These are phyloP conservation scores for Litchi chinensis DNA, from an alignment of 345 rosid species.

Conservation along the genomic window DNA sequence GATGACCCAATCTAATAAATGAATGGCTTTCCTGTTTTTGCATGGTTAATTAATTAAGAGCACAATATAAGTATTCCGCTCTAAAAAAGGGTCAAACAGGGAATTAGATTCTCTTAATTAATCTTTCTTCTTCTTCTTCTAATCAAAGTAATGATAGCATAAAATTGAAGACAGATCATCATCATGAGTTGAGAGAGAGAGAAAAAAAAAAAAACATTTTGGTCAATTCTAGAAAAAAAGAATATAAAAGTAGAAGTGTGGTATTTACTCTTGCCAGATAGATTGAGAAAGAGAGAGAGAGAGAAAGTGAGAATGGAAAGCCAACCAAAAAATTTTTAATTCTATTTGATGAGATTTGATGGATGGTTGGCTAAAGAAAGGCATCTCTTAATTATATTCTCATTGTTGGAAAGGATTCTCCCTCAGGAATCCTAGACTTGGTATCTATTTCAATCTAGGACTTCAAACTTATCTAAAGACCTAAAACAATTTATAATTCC, in stretches of 20 bases:
- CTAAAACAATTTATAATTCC: not conserved
- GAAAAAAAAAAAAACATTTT: not conserved
- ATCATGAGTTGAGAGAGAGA: not conserved
- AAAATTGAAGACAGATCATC: conserved; percentile 23
- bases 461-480: not conserved
- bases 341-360: conserved; percentile 2
- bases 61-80: not conserved
- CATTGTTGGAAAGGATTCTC: conserved; percentile 8
- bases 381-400: conserved; percentile 17
- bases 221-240: conserved; percentile 29
- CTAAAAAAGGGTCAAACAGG: conserved; percentile 6
- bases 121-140: conserved; percentile 13
- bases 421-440: conserved; percentile 33
- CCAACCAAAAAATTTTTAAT: conserved; percentile 10
- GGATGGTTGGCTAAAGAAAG: conserved; percentile 8
- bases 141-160: conserved; percentile 27
- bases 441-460: conserved; percentile 7
- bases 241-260: conserved; percentile 22
- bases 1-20: not conserved
- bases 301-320: conserved; percentile 7
- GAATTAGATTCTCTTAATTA: conserved; percentile 36
- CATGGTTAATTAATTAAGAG: not conserved
- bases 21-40: not conserved
- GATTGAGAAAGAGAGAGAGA: not conserved
- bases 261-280: conserved; percentile 28